Base-by-base conservation (phyloP, 1,284 basidiomycete species). In the Cryptococcus sp. region DNA sequence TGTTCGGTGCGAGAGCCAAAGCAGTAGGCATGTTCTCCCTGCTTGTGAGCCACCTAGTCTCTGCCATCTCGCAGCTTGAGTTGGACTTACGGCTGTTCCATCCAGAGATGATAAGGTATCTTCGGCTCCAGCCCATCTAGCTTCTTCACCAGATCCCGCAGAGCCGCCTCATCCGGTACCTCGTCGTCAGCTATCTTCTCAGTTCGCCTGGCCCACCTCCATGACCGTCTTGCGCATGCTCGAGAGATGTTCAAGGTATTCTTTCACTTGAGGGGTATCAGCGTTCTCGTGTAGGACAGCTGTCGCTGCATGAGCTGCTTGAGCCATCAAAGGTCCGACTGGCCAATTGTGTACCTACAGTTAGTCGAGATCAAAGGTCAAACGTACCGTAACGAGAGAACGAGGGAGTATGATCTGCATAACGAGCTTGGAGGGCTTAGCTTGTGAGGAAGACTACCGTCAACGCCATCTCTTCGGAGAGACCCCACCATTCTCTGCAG, bases 311-410 rank as follows among this genome's bases (percentile, higher is more conserved):
- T 78, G 77, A 5, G 76, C 73, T 0, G 73, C 66, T 57, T 78
- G 77, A 2, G 75, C 76, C 62, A 78, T 75, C 49, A 77, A 61
- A 0, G 76, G 74, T 5, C 77, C 77, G 5, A 69, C 59, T 2
- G 72, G 68, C 77, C 77, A 78, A n/a, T 55, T 56, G 28, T 62
- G 61, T 2, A 58, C 43, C 68, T 71, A 50, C 5, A 50, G 55
- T 24, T 25, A 49, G 43, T n/a, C 14, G 23, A 33, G 19, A 2
- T 26, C 18, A 41, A 47, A 41, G 22, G 16, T 16, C 21, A 21
- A 1, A 50, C 68, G 41, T 46, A 72, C 70, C 2, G 65, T 67
- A 10, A 64, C 28, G 14, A 74, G 58, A 39, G 72, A 69, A n/a
- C 62, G 49, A 2, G 69, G 62, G 1, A 74, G 53, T 33, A 74